A percentile compares a stretch with the other conserved stretches of the same genome.
These are phyloP conservation scores for Celoporthe dispersa DNA, from an alignment of 2,329 filamentous ascomycete species.

Conservation along the genomic window DNA sequence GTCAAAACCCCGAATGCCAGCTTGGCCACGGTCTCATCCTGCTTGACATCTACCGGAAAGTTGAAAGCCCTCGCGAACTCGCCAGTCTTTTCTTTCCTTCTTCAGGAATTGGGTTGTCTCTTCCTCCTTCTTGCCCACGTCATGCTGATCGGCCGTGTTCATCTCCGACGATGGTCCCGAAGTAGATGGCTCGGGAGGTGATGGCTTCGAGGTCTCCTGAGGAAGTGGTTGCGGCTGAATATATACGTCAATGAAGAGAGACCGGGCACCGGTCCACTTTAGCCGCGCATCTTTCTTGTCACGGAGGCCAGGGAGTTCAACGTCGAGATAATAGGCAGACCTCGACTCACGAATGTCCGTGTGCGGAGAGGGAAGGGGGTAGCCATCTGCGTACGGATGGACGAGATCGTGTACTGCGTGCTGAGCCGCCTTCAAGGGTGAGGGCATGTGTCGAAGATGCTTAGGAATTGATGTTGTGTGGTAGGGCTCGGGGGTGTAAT, in stretches of 20 bases:
- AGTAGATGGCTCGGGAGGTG: neutral
- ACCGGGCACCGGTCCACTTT: constrained; percentile 14
- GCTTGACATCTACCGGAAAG: constrained; percentile 10
- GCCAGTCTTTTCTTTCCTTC: constrained; percentile 15
- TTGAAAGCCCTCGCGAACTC: constrained; percentile 7
- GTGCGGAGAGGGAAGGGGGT: constrained; percentile 6
- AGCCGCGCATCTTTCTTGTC: constrained; percentile 9
- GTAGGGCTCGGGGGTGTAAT: constrained; percentile 12
- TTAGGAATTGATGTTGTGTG: constrained; percentile 15
- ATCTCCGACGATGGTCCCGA: neutral
- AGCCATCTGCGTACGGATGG: constrained; percentile 3
- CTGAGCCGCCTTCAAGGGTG: constrained; percentile 7
- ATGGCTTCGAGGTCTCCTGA: neutral
- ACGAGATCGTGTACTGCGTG: constrained; percentile 14
- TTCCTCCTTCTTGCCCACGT: neutral
- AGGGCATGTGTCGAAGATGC: neutral
- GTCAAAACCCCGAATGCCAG: constrained; percentile 9
- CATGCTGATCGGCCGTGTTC: neutral
- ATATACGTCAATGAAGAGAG: constrained; percentile 6
- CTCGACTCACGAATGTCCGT: constrained; percentile 12
- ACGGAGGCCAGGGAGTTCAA: constrained; percentile 7
- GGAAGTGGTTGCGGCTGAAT: constrained; percentile 6
- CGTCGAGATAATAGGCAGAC: constrained; percentile 10
- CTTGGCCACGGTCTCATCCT: constrained; percentile 15
- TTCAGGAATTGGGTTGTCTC: constrained; percentile 3